Evolutionary conservation across 805 yeast genomes (phyloP), one percentile per base, ranked within the genome.

Genomic region (Saccharomyces jurei): DNA sequence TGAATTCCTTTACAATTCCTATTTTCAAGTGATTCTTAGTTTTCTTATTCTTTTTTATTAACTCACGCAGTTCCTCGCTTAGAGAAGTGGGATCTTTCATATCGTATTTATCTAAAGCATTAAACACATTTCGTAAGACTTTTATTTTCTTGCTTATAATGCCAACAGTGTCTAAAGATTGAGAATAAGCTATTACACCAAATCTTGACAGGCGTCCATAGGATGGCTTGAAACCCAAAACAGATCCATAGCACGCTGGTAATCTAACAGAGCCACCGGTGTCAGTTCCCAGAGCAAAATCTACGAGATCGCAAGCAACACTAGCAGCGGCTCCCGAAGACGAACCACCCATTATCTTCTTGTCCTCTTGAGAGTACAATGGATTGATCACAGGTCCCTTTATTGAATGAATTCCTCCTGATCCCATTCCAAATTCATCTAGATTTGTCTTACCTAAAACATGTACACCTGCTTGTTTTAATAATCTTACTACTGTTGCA

Each of bases 401-500:
- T 51, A 63, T 60, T 0, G 86, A 78, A 60, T 81, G 76, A 2
- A 81, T 72, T 13, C 82, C 84, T 1, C 83, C 77, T 11, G 88
- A 83, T 10, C 99, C 99, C 99, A 94, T 94, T 2, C 96, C 99
- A 73, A 94, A 94, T 71, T 94, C 97, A 71, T 94, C 99, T 81
- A 94, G 75, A 62, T 92, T 94, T 2, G 95, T 79, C 68, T 92
- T 94, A 0, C 97, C 99, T 0, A 84, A 73, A 5, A 83, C 64
- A 0, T 72, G 59, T 14, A 80, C 77, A 0, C 90, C 89, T 1
- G 76, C 74, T 0, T 71, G 61, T 8, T 76, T 68, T n/a, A 94
- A 68, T 2, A 82, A 71, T 1, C 68, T 60, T 0, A 81, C 81
- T 2, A 84, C 87, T 0, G 97, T 88, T 11, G 97, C 87, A 57